These are phyloP conservation scores for Colletotrichum australisinense DNA, from an alignment of 2,329 filamentous ascomycete genomes.

Conservation along the genomic window DNA sequence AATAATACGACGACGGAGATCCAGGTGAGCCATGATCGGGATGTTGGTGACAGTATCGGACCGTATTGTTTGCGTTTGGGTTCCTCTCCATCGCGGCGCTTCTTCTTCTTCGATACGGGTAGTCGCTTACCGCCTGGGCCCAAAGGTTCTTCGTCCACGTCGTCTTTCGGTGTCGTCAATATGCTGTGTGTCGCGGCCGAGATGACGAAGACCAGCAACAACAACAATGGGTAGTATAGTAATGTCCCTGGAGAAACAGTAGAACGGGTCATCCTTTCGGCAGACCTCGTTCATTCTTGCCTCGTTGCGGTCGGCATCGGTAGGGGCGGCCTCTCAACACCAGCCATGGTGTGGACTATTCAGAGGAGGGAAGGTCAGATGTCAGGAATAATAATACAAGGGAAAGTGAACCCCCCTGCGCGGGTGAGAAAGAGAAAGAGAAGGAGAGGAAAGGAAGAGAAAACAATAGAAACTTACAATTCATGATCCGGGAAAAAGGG, in stretches of 20 bases:
- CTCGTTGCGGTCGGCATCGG: conserved; percentile 19
- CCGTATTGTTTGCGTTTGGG: conserved; percentile 50
- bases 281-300: conserved; percentile 21
- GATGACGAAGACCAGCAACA: conserved; percentile 63
- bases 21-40: conserved; percentile 81
- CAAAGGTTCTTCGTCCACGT: conserved; percentile 59
- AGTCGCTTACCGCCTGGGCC: conserved; percentile 93
- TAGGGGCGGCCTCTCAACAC: conserved; percentile 43
- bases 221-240: conserved; percentile 63
- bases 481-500: conserved; percentile 27
- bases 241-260: conserved; percentile 56
- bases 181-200: conserved; percentile 65
- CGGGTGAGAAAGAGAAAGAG: conserved; percentile 15
- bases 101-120: conserved; percentile 72
- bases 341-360: conserved; percentile 46
- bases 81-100: conserved; percentile 47
- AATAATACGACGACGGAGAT: conserved; percentile 76
- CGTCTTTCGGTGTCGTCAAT: conserved; percentile 60
- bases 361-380: conserved; percentile 21
- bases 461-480: conserved; percentile 21
- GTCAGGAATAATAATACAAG: conserved; percentile 33
- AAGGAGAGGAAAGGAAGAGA: conserved; percentile 6
- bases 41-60: conserved; percentile 58
- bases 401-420: conserved; percentile 25
- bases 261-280: conserved; percentile 20